Percentiles rank a stretch among this genome's conserved stretches.
phyloP scores from a whole-genome alignment of 768 basidiomycete species.

The Coprinopsis strossmayeri region DNA sequence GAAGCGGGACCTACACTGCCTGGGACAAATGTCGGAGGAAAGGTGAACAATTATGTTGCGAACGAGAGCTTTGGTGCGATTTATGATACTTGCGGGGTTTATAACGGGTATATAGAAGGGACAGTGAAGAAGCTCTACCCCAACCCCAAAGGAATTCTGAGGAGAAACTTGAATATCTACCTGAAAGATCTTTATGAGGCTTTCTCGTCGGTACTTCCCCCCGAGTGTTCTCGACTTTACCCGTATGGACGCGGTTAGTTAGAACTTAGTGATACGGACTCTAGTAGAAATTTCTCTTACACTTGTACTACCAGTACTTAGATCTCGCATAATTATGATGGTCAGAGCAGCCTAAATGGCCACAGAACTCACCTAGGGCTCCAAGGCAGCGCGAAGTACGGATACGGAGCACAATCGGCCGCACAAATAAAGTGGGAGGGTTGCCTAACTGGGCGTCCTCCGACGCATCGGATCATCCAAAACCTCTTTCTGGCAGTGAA shows the following conservation, averaged over 20 bases:
- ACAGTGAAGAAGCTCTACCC: slow-evolving; percentile 15
- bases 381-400: too few species aligned
- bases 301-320: too few species aligned
- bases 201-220: neutral
- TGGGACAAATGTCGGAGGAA: slow-evolving; percentile 12
- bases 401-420: too few species aligned
- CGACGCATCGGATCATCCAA: too few species aligned
- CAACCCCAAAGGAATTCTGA: slow-evolving; percentile 13
- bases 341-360: too few species aligned
- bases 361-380: too few species aligned
- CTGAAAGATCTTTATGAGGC: neutral
- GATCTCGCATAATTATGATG: too few species aligned
- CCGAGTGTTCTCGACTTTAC: neutral
- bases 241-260: slow-evolving; percentile 1
- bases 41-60: slow-evolving; percentile 11
- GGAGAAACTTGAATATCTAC: slow-evolving; percentile 11
- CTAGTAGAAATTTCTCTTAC: too few species aligned
- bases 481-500: too few species aligned
- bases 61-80: slow-evolving; percentile 11
- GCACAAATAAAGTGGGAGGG: too few species aligned
- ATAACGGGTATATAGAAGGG: slow-evolving; percentile 13
- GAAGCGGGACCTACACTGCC: slow-evolving; percentile 11
- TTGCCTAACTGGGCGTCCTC: too few species aligned
- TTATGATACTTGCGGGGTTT: slow-evolving; percentile 10
- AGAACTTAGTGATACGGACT: too few species aligned